A percentile compares a stretch with the other conserved stretches of the same genome.
Evolutionary conservation across 768 basidiomycete genomes (phyloP).

Genomic region (Rhodosporidiobolus sp.): DNA sequence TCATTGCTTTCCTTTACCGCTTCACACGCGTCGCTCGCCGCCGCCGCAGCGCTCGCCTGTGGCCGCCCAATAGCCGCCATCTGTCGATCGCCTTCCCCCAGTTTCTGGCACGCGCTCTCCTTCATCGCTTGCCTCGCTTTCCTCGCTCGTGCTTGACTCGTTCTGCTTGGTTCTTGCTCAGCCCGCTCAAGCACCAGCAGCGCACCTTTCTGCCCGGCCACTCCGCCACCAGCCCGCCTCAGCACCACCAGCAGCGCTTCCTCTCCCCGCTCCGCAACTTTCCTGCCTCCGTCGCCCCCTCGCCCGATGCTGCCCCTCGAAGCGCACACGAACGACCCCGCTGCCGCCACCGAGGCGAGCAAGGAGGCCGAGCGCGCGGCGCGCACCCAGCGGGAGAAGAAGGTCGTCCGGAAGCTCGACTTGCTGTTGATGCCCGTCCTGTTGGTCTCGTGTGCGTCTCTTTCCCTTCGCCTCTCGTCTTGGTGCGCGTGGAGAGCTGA

Average conservation of each 20-base stretch:
- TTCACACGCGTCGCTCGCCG: not conserved
- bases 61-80: too few relatives aligned
- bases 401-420: conserved; percentile 32
- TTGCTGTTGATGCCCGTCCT: conserved; percentile 33
- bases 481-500: not conserved
- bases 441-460: conserved; percentile 8
- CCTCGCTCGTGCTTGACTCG: too few relatives aligned
- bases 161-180: too few relatives aligned
- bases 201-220: not conserved
- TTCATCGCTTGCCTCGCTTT: too few relatives aligned
- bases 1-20: not conserved
- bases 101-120: too few relatives aligned
- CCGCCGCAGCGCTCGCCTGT: too few relatives aligned
- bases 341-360: not conserved
- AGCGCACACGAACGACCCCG: not conserved
- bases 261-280: not conserved
- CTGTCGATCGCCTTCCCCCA: too few relatives aligned
- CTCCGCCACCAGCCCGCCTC: not conserved
- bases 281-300: not conserved
- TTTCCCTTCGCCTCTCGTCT: not conserved
- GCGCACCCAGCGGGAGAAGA: not conserved
- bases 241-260: not conserved
- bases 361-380: too few relatives aligned
- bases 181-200: too few relatives aligned
- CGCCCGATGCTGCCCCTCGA: not conserved